These are phyloP conservation scores for Theobroma cacao DNA, from an alignment of 345 rosid genomes.

Conservation along the genomic window DNA sequence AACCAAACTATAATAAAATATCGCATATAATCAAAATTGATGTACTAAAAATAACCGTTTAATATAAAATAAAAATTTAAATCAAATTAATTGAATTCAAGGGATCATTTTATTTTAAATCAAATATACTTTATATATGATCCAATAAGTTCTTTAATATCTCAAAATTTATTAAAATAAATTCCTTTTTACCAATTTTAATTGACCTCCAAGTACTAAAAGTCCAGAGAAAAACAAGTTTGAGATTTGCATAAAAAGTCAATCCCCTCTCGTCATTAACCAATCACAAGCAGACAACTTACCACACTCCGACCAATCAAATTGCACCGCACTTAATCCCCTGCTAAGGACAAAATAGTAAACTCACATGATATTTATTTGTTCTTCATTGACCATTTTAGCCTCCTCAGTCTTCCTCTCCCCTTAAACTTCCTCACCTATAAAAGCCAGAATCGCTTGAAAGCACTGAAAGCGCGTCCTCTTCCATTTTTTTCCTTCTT, in stretches of 20 bases:
- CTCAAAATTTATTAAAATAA: too few species aligned
- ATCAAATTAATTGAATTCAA: too few species aligned
- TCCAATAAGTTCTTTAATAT: too few species aligned
- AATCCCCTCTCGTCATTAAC: background rate
- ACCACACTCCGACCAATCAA: background rate
- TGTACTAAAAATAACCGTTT: too few species aligned
- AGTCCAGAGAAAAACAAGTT: too few species aligned
- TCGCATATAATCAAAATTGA: too few species aligned
- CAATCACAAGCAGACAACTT: background rate
- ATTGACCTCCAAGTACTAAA: too few species aligned
- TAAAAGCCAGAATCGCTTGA: background rate
- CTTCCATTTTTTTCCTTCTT: background rate
- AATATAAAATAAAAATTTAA: too few species aligned
- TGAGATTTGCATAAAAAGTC: background rate
- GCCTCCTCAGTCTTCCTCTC: background rate
- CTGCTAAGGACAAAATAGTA: background rate
- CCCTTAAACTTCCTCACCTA: background rate
- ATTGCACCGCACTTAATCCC: constrained; percentile 8
- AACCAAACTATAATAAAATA: too few species aligned
- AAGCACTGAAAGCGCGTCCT: background rate
- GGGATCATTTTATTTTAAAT: too few species aligned
- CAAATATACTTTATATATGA: too few species aligned
- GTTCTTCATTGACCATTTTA: background rate
- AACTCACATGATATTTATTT: background rate
- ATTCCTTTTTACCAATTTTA: too few species aligned